Conservation (phyloP, 1,284 basidiomycete species). For the Malassezia psittaci region DNA sequence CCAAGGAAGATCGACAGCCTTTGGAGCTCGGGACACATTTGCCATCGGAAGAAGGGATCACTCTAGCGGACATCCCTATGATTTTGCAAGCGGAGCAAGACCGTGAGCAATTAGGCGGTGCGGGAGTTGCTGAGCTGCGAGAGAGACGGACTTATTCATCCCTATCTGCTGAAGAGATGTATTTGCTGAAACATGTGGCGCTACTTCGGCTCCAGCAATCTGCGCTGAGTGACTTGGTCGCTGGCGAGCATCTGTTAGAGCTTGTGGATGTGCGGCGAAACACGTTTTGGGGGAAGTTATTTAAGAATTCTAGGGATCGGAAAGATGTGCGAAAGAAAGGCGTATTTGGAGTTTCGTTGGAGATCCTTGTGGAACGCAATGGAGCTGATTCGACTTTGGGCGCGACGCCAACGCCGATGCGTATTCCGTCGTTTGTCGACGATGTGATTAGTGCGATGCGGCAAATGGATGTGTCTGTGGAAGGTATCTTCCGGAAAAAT, state of each 20-base stretch:
- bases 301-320: slow-evolving; percentile 65
- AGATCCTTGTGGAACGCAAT: slow-evolving; percentile 85
- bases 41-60: slow-evolving; percentile 67
- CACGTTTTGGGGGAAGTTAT: slow-evolving; percentile 91
- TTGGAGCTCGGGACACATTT: slow-evolving; percentile 25
- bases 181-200: slow-evolving; percentile 85
- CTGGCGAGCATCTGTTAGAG: slow-evolving; percentile 85
- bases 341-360: slow-evolving; percentile 84
- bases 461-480: slow-evolving; percentile 98
- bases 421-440: slow-evolving; percentile 93
- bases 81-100: slow-evolving; percentile 83
- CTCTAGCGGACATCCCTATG: slow-evolving; percentile 90
- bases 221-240: slow-evolving; percentile 60
- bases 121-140: slow-evolving; percentile 45
- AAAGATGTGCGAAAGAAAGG: slow-evolving; percentile 55
- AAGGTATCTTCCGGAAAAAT: slow-evolving; percentile 97
- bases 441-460: slow-evolving; percentile 96
- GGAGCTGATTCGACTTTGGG: slow-evolving; percentile 87
- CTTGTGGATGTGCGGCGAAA: slow-evolving; percentile 84
- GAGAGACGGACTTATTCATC: slow-evolving; percentile 58
- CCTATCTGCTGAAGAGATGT: slow-evolving; percentile 70
- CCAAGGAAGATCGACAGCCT: slow-evolving; percentile 57
- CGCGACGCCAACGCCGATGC: slow-evolving; percentile 69
- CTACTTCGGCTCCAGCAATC: slow-evolving; percentile 66
- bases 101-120: slow-evolving; percentile 58